Conservation (phyloP, 768 basidiomycete species). For the Naganishia kalamii region DNA sequence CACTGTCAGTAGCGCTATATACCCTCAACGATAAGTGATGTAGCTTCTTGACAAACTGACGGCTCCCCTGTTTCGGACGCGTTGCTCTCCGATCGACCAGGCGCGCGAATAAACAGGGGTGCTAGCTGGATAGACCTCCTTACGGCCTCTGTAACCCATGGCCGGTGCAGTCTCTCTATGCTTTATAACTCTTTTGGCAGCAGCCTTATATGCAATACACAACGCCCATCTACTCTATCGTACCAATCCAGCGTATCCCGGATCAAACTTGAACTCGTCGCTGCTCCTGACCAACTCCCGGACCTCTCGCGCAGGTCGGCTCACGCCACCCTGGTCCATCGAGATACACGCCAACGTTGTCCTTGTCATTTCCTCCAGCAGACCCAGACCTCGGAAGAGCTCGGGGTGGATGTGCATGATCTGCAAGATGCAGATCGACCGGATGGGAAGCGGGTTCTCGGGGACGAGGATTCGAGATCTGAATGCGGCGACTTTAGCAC, state of each 20-base stretch:
- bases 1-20: too few relatives aligned
- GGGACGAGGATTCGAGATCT: conserved; percentile 9
- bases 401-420: conserved; percentile 11
- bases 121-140: too few relatives aligned
- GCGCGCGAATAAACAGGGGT: too few relatives aligned
- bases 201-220: background rate
- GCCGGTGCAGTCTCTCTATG: too few relatives aligned
- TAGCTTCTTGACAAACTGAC: too few relatives aligned
- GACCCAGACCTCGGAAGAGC: conserved; percentile 8
- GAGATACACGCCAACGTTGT: conserved; percentile 4
- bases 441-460: conserved; percentile 6
- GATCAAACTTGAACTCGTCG: conserved; percentile 13
- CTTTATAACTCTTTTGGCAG: too few relatives aligned
- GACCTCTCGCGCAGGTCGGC: conserved; percentile 5
- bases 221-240: background rate
- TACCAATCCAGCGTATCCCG: background rate
- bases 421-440: conserved; percentile 13
- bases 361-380: conserved; percentile 9
- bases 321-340: conserved; percentile 7
- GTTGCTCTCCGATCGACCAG: too few relatives aligned
- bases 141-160: too few relatives aligned
- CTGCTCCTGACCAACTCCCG: conserved; percentile 11
- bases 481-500: too few relatives aligned
- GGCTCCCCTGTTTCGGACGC: too few relatives aligned
- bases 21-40: too few relatives aligned